A percentile compares a stretch with the other conserved stretches of the same genome.
phyloP scores from a whole-genome alignment of 495 filamentous ascomycete genomes.

The Tetracladium marchalianum region DNA sequence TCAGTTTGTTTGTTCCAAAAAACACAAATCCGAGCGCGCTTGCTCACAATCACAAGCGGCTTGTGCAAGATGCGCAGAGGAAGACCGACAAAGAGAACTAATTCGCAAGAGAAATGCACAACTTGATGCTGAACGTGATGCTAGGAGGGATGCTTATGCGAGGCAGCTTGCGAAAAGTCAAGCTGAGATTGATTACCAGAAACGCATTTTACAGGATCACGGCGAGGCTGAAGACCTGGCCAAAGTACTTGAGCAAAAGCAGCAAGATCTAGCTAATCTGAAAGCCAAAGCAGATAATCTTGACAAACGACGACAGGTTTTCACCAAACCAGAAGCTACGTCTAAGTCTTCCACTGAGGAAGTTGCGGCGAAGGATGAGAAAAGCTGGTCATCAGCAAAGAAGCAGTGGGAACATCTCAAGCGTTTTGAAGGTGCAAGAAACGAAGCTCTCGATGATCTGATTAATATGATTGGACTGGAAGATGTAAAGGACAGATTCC shows the following conservation, averaged over 20 bases:
- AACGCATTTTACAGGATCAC: not conserved
- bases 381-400: no score
- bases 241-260: constrained; percentile 6
- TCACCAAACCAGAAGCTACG: not conserved
- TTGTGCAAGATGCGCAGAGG: not conserved
- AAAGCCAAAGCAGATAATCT: not conserved
- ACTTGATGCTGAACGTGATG: no score
- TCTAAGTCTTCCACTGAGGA: not conserved
- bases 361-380: no score
- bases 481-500: no score
- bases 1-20: not conserved
- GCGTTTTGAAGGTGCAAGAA: no score
- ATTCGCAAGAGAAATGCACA: no score
- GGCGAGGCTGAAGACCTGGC: not conserved
- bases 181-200: constrained; percentile 1
- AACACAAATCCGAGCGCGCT: not conserved
- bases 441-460: no score
- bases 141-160: not conserved
- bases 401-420: no score
- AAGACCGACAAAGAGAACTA: not conserved
- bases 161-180: not conserved
- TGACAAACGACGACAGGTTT: not conserved
- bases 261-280: constrained; percentile 2
- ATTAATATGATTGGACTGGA: no score
- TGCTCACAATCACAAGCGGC: not conserved